Percentiles rank a stretch among this genome's conserved stretches.
These are phyloP conservation scores for Fistulina hepatica DNA, from an alignment of 1,284 basidiomycete species.

Conservation along the genomic window DNA sequence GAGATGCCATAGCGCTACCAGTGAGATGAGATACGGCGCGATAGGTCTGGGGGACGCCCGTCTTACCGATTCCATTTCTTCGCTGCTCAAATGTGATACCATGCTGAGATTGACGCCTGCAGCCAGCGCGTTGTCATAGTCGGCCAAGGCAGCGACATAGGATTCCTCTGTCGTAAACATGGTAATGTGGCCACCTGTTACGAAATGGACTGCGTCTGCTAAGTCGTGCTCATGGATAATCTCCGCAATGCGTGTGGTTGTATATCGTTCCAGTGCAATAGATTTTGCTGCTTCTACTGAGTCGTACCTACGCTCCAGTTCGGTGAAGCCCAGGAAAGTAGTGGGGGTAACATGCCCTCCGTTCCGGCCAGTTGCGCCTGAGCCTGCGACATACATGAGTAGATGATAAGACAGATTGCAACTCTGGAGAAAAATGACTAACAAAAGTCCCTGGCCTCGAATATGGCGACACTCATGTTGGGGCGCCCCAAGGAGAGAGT, in stretches of 20 bases:
- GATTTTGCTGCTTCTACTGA: constrained; percentile 42
- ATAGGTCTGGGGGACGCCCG: background rate
- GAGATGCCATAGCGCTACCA: constrained; percentile 43
- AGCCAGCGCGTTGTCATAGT: constrained; percentile 42
- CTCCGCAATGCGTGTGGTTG: constrained; percentile 34
- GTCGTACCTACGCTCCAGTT: constrained; percentile 31
- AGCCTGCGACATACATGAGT: constrained; percentile 34
- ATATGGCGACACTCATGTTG: constrained; percentile 40
- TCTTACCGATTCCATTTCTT: constrained; percentile 39
- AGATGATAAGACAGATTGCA: background rate
- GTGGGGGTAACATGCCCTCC: constrained; percentile 64
- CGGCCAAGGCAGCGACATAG: constrained; percentile 24
- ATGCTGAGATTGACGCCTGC: constrained; percentile 39
- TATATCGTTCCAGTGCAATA: constrained; percentile 49
- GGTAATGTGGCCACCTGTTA: constrained; percentile 44
- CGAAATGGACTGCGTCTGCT: constrained; percentile 47
- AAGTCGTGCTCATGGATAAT: constrained; percentile 38
- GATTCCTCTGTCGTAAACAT: constrained; percentile 42
- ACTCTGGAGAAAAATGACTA: constrained; percentile 19
- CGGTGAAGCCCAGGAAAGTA: constrained; percentile 36
- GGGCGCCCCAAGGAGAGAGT: constrained; percentile 39
- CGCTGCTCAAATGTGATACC: constrained; percentile 37
- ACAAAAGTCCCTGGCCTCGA: constrained; percentile 77
- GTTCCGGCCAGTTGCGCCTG: constrained; percentile 74
- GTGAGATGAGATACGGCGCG: background rate